Evolutionary conservation across 2,329 filamentous ascomycete species (phyloP), one percentile per base, ranked within the genome.

Genomic region (Zopfia rhizophila): DNA sequence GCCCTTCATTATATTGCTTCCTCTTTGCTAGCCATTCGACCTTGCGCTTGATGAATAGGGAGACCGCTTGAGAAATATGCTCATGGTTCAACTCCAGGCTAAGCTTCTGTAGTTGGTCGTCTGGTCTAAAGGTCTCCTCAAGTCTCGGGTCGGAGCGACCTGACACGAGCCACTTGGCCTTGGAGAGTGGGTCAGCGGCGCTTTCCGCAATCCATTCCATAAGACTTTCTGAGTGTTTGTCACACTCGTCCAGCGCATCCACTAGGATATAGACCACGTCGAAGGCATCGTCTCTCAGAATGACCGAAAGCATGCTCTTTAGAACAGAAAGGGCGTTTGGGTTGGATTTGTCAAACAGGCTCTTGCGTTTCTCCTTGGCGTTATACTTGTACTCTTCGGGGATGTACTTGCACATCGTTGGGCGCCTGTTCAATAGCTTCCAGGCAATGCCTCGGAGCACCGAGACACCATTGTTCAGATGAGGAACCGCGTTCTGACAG

Each of bases 361-460:
- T 29, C 38, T 61, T 61, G 1, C 74, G 73, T 0, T 51, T 56
- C 2, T 46, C 6, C 4, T 75, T 60, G n/a, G n/a, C n/a, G 28
- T 77, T 74, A 25, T 63, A 58, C 11, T 61, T 55, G n/a, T 48
- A 54, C 0, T 78, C 4, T 48, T 78, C 57, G 1, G 53, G 55
- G 1, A 72, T 42, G 0, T 2, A 73, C 52, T 43, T 75, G 58
- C 0, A 45, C 29, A 2, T 74, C 38, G 0, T n/a, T n/a, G n/a
- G n/a, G n/a, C n/a, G n/a, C n/a, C n/a, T n/a, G n/a, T n/a, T n/a
- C n/a, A n/a, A n/a, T n/a, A 82, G 61, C 10, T 72, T 23, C 28
- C 68, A 77, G 0, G 80, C 63, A 0, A 82, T 61, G 0, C 78
- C 75, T 0, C 73, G 69, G 1, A 81, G 51, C 0, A 79, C 70